Evolutionary conservation across 495 filamentous ascomycete genomes (phyloP), one percentile per base, ranked within the genome.

Genomic region (Melanomma pulvis-pyrius): DNA sequence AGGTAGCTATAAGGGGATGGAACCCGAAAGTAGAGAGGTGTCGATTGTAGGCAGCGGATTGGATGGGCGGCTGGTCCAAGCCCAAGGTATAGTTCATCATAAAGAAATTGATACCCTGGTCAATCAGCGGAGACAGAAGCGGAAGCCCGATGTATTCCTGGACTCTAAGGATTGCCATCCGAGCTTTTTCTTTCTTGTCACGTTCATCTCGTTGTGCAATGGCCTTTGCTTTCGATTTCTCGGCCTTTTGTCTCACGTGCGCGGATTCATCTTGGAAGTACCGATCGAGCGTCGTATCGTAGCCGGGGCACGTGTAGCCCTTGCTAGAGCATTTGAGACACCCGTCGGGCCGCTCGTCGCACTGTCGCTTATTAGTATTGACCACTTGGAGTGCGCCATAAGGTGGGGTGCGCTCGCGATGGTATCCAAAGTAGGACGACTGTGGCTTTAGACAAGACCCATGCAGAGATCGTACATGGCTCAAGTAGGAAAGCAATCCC

Each of bases 191-290:
- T 11, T 34, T 30, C 17, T 12, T 49, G 0, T 51, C 44, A 12
- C 30, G 39, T 21, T 59, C 25, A 22, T 65, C 49, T 32, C 67
- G 67, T 8, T 22, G 7, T 21, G 52, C 55, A 28, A 69, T 44
- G 4, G 67, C 53, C 61, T 69, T 69, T 1, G 60, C 58, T 41
- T 64, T 69, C 1, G 67, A 17, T 32, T 59, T 65, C 29, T 46
- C 15, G 34, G 46, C 67, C 29, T 65, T 69, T 17, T 46, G 19
- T 50, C 55, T 21, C 25, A 69, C 67, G 8, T 52, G 9, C 19
- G 19, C 53, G 8, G 67, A 50, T 44, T 69, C 67, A 30, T 69
- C 56, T 22, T 64, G 60, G 49, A 69, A 69, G 41, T 51, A 61
- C 1, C 67, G 67, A 28, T 69, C 67, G 9, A 69, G 50, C 0